phyloP scores from a whole-genome alignment of 2,329 filamentous ascomycete species.

The Colletotrichum falcatum region DNA sequence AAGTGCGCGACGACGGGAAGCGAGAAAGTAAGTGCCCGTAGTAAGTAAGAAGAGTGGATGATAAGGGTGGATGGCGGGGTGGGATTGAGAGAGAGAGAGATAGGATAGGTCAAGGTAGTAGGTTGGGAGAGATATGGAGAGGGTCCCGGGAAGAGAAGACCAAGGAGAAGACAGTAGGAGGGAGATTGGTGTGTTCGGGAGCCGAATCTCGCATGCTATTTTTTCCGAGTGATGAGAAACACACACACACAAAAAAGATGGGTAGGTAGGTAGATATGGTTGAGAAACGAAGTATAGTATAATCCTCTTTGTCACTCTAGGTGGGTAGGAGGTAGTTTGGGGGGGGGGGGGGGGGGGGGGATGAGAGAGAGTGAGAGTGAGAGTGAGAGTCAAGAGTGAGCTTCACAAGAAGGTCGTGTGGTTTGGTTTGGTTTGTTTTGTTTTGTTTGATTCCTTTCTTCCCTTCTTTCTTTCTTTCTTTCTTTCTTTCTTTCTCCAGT shows the following conservation, averaged over 20 bases:
- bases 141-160: conserved; percentile 18
- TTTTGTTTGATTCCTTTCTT: too few species aligned
- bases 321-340: too few species aligned
- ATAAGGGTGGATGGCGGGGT: conserved; percentile 23
- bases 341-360: too few species aligned
- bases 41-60: neutral
- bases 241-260: too few species aligned
- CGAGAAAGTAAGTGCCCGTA: conserved; percentile 29
- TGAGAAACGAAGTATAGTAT: neutral
- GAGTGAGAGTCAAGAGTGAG: too few species aligned
- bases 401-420: neutral
- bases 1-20: conserved; percentile 37
- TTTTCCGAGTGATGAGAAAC: conserved; percentile 18
- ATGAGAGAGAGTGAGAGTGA: too few species aligned
- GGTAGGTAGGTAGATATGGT: too few species aligned
- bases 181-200: conserved; percentile 31
- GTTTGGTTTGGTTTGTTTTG: neutral
- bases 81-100: conserved; percentile 26
- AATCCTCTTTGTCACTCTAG: neutral
- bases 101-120: neutral
- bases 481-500: conserved; percentile 22
- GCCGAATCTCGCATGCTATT: conserved; percentile 39
- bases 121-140: neutral
- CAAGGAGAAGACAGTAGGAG: neutral
- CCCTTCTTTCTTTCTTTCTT: neutral